Evolutionary conservation across 2,329 filamentous ascomycete species (phyloP), one percentile per base, ranked within the genome.

Genomic region (Trichophaea hybrida): DNA sequence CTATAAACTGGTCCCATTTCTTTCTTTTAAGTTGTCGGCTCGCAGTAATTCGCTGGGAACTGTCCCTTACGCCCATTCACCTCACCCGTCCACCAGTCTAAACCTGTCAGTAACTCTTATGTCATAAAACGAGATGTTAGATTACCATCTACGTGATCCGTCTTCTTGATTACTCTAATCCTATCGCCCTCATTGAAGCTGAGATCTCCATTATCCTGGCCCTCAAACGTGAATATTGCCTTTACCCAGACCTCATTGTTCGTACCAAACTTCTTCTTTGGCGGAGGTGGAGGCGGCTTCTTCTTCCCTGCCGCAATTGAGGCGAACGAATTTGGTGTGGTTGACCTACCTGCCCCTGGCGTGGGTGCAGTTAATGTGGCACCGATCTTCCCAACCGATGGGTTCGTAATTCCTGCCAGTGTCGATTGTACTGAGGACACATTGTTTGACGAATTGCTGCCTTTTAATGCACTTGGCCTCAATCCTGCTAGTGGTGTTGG

Each of bases 81-180:
- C 71, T 93, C 86, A 10, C 88, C 88, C 63, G 87, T 80, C 88
- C 88, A 94, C 87, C 88, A 94, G 70, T 93, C 88, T 66, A 32
- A 34, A 32, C 49, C 15, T 34, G 49, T 55, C 13, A 53, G 52
- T 7, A 15, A 13, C 15, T 13, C 12, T 15, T 34, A n/a, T 6
- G 32, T 52, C 2, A 48, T 35, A 43, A 17, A n/a, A 49, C 38
- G 15, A 50, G 31, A 7, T 2, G 32, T 35, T 24, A 17, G 33
- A 44, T 15, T 52, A 66, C 64, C 64, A 72, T 93, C 85, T 24
- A 81, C 84, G 62, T 83, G 88, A 5, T 81, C 79, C 1, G 88
- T 93, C 74, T 85, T 88, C 74, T 86, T 86, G 35, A 89, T 69
- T 2, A 94, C 83, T 50, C 77, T 80, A 66, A 94, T 94, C 54